Evolutionary conservation across 2,329 filamentous ascomycete species (phyloP).

Genomic region (Colletotrichum echinochloae): DNA sequence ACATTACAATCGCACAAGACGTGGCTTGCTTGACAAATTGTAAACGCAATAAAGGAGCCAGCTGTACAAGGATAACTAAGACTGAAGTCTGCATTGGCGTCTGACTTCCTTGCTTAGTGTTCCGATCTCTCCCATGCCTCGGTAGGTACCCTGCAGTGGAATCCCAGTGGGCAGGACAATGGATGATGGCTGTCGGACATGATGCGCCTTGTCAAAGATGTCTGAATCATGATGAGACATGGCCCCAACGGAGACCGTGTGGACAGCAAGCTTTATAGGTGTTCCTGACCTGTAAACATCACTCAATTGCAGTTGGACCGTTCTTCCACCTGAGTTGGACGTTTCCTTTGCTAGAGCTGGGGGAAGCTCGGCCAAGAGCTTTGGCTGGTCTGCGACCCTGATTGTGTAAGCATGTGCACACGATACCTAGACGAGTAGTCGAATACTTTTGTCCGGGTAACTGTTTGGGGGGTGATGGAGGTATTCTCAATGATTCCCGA

Average conservation of each 20-base stretch:
- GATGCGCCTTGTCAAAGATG: not conserved
- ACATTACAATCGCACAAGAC: slow-evolving; percentile 1
- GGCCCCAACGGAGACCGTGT: not conserved
- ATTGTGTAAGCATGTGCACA: not conserved
- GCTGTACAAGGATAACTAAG: slow-evolving; percentile 22
- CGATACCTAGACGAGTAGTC: not conserved
- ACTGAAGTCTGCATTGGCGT: slow-evolving; percentile 32
- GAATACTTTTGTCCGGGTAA: not conserved
- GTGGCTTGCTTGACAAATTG: not conserved
- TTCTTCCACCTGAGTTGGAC: not conserved
- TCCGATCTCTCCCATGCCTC: slow-evolving; percentile 19
- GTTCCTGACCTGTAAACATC: not conserved
- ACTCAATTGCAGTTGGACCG: slow-evolving; percentile 24
- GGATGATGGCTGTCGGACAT: not conserved
- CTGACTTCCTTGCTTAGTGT: slow-evolving; percentile 29
- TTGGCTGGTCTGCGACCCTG: slow-evolving; percentile 13
- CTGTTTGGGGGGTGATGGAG: not conserved
- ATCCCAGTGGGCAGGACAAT: not conserved
- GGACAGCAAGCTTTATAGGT: not conserved
- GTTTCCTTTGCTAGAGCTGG: slow-evolving; percentile 11
- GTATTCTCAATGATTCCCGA: slow-evolving; percentile 22
- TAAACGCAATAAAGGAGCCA: not conserved
- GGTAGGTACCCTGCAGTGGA: slow-evolving; percentile 12
- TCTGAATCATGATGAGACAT: not conserved
- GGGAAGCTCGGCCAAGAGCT: slow-evolving; percentile 28